Evolutionary conservation across 805 yeast genomes (phyloP), one percentile per base, ranked within the genome.

Genomic region (Ogataea minuta): DNA sequence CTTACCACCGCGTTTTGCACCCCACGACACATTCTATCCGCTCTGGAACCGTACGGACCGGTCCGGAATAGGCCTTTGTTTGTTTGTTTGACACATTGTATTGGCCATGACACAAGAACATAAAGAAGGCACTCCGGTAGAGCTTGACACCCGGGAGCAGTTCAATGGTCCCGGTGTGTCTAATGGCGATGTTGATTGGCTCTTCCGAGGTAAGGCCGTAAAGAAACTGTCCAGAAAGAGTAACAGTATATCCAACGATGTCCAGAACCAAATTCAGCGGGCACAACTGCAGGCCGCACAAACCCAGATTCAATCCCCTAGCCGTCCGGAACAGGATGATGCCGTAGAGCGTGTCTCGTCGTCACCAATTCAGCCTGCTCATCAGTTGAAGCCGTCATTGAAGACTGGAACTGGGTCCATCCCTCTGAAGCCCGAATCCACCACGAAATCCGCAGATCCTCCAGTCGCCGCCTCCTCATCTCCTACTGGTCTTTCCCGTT

Each of bases 121-220:
- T 17, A 21, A 27, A 19, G 35, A 34, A 29, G 36, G 26, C 12
- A 21, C 23, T n/a, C 19, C 26, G 9, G 35, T 28, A 5, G 37
- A 39, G 23, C 21, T 29, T 20, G 34, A 10, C 8, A 20, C 14
- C 24, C 48, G 34, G 32, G 46, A 45, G 13, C 33, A 46, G 25
- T 54, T 57, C 21, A 54, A 55, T 23, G 63, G 57, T 25, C 60
- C 65, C 2, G 84, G 85, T 4, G 85, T 79, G 2, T 66, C 82
- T 36, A 79, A 81, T 52, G 82, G 85, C 30, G 91, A 84, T 50
- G 89, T 85, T 9, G 95, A 84, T 54, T 85, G 95, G 95, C 66
- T 85, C 19, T 84, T 84, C 56, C 69, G 88, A 52, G 90, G 90
- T n/a, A 81, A 81, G 56, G 79, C 81, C 28, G 69, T 60, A 23